These are phyloP conservation scores for Thermochaetoides thermophila DNA, from an alignment of 495 filamentous ascomycete species.

Conservation along the genomic window DNA sequence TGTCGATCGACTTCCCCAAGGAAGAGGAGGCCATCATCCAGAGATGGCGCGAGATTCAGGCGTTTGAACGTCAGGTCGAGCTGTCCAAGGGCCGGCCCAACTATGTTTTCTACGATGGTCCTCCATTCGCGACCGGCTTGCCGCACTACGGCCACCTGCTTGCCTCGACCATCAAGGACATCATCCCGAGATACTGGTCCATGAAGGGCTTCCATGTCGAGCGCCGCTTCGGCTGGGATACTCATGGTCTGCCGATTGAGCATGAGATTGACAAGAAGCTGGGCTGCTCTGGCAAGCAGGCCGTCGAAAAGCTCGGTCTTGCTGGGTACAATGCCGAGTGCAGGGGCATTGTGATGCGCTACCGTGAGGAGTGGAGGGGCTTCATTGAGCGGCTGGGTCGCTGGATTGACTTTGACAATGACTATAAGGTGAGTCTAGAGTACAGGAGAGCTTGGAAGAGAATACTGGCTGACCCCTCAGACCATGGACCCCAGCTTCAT, in stretches of 20 bases:
- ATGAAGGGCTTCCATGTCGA: conserved; percentile 90
- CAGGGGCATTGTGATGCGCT: conserved; percentile 87
- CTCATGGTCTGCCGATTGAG: conserved; percentile 90
- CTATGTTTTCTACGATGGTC: conserved; percentile 78
- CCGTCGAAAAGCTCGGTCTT: conserved; percentile 76
- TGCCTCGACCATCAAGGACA: conserved; percentile 93
- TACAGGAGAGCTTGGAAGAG: too few relatives aligned
- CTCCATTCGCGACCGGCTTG: conserved; percentile 45
- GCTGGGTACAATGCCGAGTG: conserved; percentile 90
- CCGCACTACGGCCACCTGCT: conserved; percentile 96
- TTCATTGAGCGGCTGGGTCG: conserved; percentile 84
- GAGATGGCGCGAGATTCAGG: conserved; percentile 79
- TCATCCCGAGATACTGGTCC: conserved; percentile 92
- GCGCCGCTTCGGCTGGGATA: conserved; percentile 64
- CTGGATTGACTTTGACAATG: conserved; percentile 98
- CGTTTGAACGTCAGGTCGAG: conserved; percentile 49
- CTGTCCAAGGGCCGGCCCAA: conserved; percentile 47
- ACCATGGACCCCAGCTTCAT: conserved; percentile 92
- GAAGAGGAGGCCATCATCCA: conserved; percentile 73
- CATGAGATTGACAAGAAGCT: conserved; percentile 98
- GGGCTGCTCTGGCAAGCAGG: conserved; percentile 74
- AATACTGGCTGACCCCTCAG: too few relatives aligned
- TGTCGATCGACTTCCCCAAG: conserved; percentile 85
- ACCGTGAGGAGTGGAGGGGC: conserved; percentile 72
- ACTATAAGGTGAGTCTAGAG: conserved; percentile 82